A percentile compares a stretch with the other conserved stretches of the same genome.
Evolutionary conservation across 1,284 basidiomycete genomes (phyloP).

Genomic region (Xanthoconium separans): DNA sequence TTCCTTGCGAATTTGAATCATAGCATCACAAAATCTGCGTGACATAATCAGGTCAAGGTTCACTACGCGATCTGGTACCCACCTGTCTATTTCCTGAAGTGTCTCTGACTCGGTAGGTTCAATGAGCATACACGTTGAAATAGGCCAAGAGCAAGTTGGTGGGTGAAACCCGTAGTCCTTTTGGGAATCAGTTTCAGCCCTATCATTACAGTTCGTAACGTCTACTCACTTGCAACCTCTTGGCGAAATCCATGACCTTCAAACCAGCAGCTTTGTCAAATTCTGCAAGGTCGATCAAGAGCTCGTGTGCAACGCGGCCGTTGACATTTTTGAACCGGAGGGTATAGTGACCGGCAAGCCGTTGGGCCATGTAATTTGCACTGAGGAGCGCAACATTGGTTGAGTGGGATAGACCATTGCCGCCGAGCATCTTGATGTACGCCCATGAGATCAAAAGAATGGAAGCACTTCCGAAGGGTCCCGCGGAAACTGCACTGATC

Average conservation of each 20-base stretch:
- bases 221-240: constrained; percentile 75
- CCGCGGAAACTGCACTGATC: constrained; percentile 88
- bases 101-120: constrained; percentile 95
- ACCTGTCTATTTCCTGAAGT: constrained; percentile 86
- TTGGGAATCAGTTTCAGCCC: background rate
- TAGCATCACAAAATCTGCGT: constrained; percentile 88
- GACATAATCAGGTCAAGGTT: background rate
- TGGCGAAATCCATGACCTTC: constrained; percentile 95
- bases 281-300: constrained; percentile 93
- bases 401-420: constrained; percentile 80
- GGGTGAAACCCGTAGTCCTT: constrained; percentile 89
- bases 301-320: constrained; percentile 84
- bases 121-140: constrained; percentile 91
- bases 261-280: constrained; percentile 88
- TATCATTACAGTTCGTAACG: background rate
- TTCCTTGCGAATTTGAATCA: constrained; percentile 93
- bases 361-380: constrained; percentile 96
- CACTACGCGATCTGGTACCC: constrained; percentile 12
- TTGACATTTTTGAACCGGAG: constrained; percentile 90
- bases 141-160: constrained; percentile 93
- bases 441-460: constrained; percentile 98
- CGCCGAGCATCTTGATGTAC: constrained; percentile 97
- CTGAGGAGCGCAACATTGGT: constrained; percentile 89
- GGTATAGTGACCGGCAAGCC: constrained; percentile 84
- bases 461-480: constrained; percentile 92